phyloP scores from a whole-genome alignment of 257 asterid species.

The Solanum virginianum region DNA sequence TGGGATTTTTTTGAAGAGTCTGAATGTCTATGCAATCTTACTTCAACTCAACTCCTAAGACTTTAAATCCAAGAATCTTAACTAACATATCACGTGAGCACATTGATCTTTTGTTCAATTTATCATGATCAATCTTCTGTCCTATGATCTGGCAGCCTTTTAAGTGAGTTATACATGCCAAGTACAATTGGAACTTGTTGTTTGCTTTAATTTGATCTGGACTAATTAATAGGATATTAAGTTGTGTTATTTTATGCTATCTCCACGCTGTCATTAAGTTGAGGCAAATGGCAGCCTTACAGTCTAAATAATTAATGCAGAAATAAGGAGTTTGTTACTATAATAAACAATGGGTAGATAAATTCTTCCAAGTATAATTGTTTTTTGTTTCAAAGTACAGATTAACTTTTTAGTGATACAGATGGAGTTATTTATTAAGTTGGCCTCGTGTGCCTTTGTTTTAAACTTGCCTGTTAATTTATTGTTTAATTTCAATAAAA shows the following conservation, averaged over 20 bases:
- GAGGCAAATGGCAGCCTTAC: neutral
- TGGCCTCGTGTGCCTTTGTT: constrained; percentile 14
- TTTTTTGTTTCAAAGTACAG: constrained; percentile 28
- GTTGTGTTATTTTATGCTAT: constrained; percentile 5
- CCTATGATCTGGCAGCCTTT: neutral
- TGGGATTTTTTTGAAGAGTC: too few species aligned
- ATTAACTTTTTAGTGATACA: constrained; percentile 18
- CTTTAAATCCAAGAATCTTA: neutral
- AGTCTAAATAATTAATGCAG: neutral
- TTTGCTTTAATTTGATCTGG: neutral
- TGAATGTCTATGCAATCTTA: too few species aligned
- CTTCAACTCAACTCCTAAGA: neutral
- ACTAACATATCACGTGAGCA: neutral
- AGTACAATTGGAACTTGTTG: constrained; percentile 48
- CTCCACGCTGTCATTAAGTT: neutral
- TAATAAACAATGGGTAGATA: neutral
- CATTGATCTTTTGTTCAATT: neutral
- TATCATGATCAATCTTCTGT: neutral
- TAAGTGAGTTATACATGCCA: constrained; percentile 4
- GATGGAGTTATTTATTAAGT: constrained; percentile 2
- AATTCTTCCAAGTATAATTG: neutral
- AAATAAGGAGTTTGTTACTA: too few species aligned
- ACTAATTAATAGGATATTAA: neutral
- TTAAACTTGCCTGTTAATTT: constrained; percentile 1
- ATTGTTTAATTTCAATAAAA: neutral